Base-by-base conservation (phyloP, 2,329 filamentous ascomycete genomes). In the Cytospora piceicola region DNA sequence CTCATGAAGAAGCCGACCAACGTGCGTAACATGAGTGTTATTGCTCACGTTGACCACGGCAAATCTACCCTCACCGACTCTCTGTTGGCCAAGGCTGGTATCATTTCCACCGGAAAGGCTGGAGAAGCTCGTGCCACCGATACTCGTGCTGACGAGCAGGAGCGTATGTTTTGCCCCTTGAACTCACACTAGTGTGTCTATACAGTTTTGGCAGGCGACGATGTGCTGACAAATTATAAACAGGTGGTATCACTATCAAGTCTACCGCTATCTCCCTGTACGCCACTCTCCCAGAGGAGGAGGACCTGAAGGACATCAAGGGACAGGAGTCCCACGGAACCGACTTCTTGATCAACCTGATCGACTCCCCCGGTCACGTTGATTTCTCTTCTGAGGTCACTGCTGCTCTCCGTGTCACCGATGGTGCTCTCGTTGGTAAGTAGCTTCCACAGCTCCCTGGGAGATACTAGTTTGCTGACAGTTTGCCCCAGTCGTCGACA, bases 311-410 rank as follows among this genome's bases (percentile, higher is more conserved):
- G 89, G 95, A 99, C 79, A 93, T 98, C 74, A 90, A 91, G 73
- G 88, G 89, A 80, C 88, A 93, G 83, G 90, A 92, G 84, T 91
- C 92, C 73, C 87, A 93, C 70, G 95, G 95, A 82, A 91, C 90
- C 81, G 93, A 97, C 81, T 99, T 99, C 91, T 87, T 99, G 87
- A 96, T 99, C 90, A 99, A 99, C 90, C 88, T 99, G 83, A 99
- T 99, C 81, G 95, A 99, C 84, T 99, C 95, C 68, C 95, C 95
- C 70, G 95, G 95, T 88, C 95, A 99, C 94, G 95, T 99, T 85
- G 95, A 99, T 85, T 99, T 99, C 90, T 99, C 95, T 52, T 99
- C 95, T 73, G 95, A 99, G 81, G 95, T 99, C 80, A 99, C 95
- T 79, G 95, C 95, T 80, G 95, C 95, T 80, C 94, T 99, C 78